Evolutionary conservation across 176 grass and related monocot genomes (phyloP).

Genomic region (Avena sativa): DNA sequence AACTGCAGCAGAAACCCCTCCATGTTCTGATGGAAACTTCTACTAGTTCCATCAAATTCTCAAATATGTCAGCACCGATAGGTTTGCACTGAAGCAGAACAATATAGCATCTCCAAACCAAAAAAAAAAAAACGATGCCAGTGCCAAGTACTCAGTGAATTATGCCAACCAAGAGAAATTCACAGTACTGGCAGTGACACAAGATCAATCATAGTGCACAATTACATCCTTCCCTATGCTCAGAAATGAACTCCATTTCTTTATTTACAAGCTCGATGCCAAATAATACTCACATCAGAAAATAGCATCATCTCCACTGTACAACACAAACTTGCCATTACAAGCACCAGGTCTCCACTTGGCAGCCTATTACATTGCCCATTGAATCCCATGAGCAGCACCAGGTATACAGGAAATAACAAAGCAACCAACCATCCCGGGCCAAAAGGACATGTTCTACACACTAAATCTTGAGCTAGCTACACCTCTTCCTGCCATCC

Average conservation of each 20-base stretch:
- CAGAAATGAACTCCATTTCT: conserved; percentile 28
- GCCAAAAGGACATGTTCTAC: conserved; percentile 22
- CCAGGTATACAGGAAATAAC: conserved; percentile 23
- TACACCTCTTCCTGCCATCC: conserved; percentile 59
- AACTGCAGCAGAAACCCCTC: not conserved
- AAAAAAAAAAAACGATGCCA: not conserved
- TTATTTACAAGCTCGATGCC: conserved; percentile 46
- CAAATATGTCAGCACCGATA: not conserved
- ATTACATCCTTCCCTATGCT: conserved; percentile 30
- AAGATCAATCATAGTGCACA: not conserved
- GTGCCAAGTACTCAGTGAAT: not conserved
- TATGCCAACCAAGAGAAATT: conserved; percentile 14
- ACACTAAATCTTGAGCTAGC: conserved; percentile 62
- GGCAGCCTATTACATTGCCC: not conserved
- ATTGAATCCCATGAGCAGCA: conserved; percentile 33
- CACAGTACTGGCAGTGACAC: not conserved
- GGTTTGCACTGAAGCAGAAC: not conserved
- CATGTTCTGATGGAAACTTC: not conserved
- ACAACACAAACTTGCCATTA: conserved; percentile 15
- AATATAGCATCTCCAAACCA: not conserved
- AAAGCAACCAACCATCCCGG: not conserved
- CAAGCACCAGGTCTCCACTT: conserved; percentile 24
- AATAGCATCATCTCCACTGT: not conserved
- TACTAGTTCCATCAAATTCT: not conserved
- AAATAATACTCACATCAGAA: conserved; percentile 34